Percentiles rank a stretch among this genome's conserved stretches.
phyloP scores from a whole-genome alignment of 192 early-diverging fungal genomes.

The Coemansia biformis region DNA sequence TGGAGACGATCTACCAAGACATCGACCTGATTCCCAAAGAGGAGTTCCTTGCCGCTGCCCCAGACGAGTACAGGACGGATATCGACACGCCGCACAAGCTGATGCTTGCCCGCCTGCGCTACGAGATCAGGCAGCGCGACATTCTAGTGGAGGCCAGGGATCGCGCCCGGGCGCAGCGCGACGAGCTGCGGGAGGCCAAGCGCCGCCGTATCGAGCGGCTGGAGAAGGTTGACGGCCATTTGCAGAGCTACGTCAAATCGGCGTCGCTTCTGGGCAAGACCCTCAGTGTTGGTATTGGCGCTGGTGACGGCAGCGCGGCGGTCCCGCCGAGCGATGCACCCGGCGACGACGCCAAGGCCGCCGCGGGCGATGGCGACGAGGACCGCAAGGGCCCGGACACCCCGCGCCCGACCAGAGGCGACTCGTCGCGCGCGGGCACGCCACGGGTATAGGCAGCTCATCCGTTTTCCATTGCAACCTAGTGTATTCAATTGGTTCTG shows the following conservation, averaged over 20 bases:
- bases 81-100: conserved; percentile 36
- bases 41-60: conserved; percentile 25
- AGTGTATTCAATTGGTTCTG: no score
- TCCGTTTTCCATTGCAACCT: neutral
- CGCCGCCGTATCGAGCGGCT: conserved; percentile 38
- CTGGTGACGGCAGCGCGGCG: no score
- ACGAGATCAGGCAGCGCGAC: conserved; percentile 42
- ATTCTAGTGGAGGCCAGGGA: conserved; percentile 17
- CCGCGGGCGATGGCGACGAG: conserved; percentile 14
- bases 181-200: conserved; percentile 32
- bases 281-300: conserved; percentile 11
- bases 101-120: conserved; percentile 45
- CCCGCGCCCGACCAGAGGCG: conserved; percentile 23
- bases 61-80: conserved; percentile 22
- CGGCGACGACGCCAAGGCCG: conserved; percentile 9
- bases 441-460: conserved; percentile 16
- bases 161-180: conserved; percentile 18
- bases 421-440: conserved; percentile 26
- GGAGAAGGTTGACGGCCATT: conserved; percentile 34
- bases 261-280: conserved; percentile 19
- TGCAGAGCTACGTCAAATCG: conserved; percentile 37
- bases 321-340: no score
- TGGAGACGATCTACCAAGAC: conserved; percentile 48
- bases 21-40: conserved; percentile 34
- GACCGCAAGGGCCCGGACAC: conserved; percentile 16